A percentile compares a stretch with the other conserved stretches of the same genome.
phyloP scores from a whole-genome alignment of 1,284 basidiomycete species.

The Ganoderma resinaceum region DNA sequence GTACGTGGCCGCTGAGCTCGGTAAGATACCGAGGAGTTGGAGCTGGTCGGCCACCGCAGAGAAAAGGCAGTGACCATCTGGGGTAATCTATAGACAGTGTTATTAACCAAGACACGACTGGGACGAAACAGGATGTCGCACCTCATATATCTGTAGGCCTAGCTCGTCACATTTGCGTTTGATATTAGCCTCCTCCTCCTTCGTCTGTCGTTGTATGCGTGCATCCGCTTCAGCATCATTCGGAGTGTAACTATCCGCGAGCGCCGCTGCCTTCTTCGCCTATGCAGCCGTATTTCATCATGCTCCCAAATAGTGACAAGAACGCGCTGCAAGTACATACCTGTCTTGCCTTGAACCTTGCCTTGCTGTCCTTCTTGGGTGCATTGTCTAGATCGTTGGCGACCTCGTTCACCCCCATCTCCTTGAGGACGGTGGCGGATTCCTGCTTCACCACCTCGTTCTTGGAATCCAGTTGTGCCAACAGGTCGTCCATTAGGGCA shows the following conservation, averaged over 20 bases:
- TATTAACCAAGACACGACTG: background rate
- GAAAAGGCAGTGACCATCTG: constrained; percentile 96
- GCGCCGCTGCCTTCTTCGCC: constrained; percentile 79
- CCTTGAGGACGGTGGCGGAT: constrained; percentile 56
- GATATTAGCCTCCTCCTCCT: constrained; percentile 79
- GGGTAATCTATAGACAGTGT: constrained; percentile 73
- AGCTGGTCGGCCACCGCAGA: constrained; percentile 94
- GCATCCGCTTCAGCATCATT: constrained; percentile 71
- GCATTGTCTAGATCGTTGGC: constrained; percentile 45
- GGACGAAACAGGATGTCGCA: constrained; percentile 34
- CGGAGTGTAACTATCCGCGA: constrained; percentile 65
- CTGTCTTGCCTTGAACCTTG: constrained; percentile 82
- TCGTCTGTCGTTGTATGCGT: constrained; percentile 71
- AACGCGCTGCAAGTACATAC: constrained; percentile 47
- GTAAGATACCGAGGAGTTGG: constrained; percentile 64
- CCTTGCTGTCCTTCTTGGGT: constrained; percentile 72
- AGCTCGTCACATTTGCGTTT: constrained; percentile 71
- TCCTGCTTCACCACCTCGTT: constrained; percentile 57
- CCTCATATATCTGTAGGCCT: constrained; percentile 76
- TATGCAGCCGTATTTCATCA: constrained; percentile 37
- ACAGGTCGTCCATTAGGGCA: constrained; percentile 72
- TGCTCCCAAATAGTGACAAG: background rate
- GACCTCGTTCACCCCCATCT: constrained; percentile 51
- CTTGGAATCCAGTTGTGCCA: constrained; percentile 73
- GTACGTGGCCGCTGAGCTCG: constrained; percentile 64